These are phyloP conservation scores for Fusarium tricinctum DNA, from an alignment of 2,329 filamentous ascomycete genomes.

Conservation along the genomic window DNA sequence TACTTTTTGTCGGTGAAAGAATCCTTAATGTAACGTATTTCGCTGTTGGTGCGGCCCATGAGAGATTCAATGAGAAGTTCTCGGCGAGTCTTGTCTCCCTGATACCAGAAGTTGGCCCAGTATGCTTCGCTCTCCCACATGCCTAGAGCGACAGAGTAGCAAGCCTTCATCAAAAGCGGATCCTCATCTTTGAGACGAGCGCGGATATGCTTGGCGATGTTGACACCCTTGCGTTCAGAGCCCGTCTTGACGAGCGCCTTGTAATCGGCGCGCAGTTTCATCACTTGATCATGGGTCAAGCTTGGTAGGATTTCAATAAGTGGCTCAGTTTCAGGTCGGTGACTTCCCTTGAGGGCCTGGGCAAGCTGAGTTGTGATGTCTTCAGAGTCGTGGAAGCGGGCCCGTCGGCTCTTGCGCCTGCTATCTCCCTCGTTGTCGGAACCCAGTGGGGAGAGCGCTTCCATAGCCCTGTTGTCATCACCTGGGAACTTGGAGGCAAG, in stretches of 20 bases:
- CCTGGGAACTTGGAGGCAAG: conserved; percentile 63
- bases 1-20: conserved; percentile 95
- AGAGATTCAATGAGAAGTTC: conserved; percentile 94
- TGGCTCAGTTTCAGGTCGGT: conserved; percentile 75
- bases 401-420: conserved; percentile 68
- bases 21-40: conserved; percentile 88
- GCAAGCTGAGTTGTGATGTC: conserved; percentile 83
- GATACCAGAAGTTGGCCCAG: conserved; percentile 99
- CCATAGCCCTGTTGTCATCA: conserved; percentile 64
- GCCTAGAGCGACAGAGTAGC: conserved; percentile 90
- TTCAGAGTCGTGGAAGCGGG: conserved; percentile 86
- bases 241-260: conserved; percentile 89
- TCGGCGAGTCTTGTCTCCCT: conserved; percentile 84
- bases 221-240: conserved; percentile 79
- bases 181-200: conserved; percentile 79
- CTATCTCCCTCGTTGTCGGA: conserved; percentile 62
- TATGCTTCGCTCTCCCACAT: conserved; percentile 94
- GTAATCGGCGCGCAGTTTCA: conserved; percentile 89
- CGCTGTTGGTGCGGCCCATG: conserved; percentile 90
- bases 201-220: conserved; percentile 88
- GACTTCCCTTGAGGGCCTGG: conserved; percentile 77
- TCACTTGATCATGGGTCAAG: conserved; percentile 87
- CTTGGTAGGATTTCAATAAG: conserved; percentile 88
- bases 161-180: conserved; percentile 87
- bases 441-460: conserved; percentile 66